Percentiles rank a stretch among this genome's conserved stretches.
phyloP scores from a whole-genome alignment of 371 early-diverging fungal genomes.

The Mucor mucedo region DNA sequence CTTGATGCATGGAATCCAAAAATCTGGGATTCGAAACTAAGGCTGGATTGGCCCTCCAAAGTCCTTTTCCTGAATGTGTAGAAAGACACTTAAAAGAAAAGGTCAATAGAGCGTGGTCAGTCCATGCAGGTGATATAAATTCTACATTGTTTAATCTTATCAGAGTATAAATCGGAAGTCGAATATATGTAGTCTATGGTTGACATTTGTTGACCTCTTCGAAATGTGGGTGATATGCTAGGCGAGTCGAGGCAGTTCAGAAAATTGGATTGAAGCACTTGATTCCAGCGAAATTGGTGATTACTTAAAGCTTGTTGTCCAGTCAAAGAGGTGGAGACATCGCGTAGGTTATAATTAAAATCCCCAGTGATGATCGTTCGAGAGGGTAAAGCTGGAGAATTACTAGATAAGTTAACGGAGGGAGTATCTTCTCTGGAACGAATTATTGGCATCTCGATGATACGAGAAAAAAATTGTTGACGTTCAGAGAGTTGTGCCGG shows the following conservation, averaged over 20 bases:
- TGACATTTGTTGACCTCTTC: not conserved
- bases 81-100: not conserved
- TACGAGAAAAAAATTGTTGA: not conserved
- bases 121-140: constrained; percentile 8
- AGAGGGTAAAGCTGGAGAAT: too few relatives aligned
- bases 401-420: not conserved
- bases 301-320: too few relatives aligned
- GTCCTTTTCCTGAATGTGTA: not conserved
- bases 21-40: not conserved
- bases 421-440: not conserved
- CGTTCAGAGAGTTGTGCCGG: not conserved
- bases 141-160: not conserved
- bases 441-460: too few relatives aligned
- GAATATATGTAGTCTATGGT: constrained; percentile 7
- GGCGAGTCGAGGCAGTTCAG: too few relatives aligned
- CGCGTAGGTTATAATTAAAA: too few relatives aligned
- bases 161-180: not conserved
- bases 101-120: constrained; percentile 10
- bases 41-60: not conserved
- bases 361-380: too few relatives aligned
- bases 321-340: not conserved
- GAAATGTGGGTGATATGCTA: constrained; percentile 1
- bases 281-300: too few relatives aligned
- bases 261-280: too few relatives aligned
- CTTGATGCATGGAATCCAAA: not conserved